Conservation (phyloP, 2,329 filamentous ascomycete genomes). For the Aureobasidium vineae region DNA sequence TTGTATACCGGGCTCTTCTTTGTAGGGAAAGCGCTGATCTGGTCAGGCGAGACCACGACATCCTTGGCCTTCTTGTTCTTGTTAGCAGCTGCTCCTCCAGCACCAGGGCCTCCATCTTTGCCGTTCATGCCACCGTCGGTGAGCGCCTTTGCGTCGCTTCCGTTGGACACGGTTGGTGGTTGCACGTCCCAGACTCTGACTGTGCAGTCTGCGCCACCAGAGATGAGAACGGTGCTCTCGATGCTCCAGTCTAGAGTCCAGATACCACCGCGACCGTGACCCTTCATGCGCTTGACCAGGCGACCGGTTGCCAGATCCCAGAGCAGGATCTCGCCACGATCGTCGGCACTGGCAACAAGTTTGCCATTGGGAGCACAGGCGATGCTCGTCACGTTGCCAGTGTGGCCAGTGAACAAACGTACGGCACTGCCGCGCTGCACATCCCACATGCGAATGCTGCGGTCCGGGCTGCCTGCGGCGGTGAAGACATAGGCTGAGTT, state of each 20-base stretch:
- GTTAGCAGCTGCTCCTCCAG: conserved; percentile 37
- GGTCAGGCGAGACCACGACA: conserved; percentile 83
- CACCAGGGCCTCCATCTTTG: conserved; percentile 55
- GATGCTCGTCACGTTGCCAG: conserved; percentile 78
- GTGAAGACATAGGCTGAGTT: conserved; percentile 95
- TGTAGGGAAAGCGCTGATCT: conserved; percentile 90
- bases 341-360: conserved; percentile 86
- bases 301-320: conserved; percentile 91
- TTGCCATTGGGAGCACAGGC: conserved; percentile 86
- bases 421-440: conserved; percentile 84
- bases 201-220: conserved; percentile 86
- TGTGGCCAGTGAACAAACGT: conserved; percentile 88
- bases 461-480: conserved; percentile 71
- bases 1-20: conserved; percentile 96
- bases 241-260: conserved; percentile 92
- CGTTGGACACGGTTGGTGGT: conserved; percentile 46
- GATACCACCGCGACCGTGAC: conserved; percentile 89
- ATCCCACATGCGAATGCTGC: conserved; percentile 96
- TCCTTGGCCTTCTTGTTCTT: conserved; percentile 79
- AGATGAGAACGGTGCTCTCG: conserved; percentile 86
- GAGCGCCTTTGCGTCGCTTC: conserved; percentile 48
- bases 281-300: conserved; percentile 86
- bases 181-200: conserved; percentile 92
- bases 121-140: conserved; percentile 47
- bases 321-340: conserved; percentile 83